phyloP scores from a whole-genome alignment of 768 basidiomycete genomes.

The Cantharellus anzutake region DNA sequence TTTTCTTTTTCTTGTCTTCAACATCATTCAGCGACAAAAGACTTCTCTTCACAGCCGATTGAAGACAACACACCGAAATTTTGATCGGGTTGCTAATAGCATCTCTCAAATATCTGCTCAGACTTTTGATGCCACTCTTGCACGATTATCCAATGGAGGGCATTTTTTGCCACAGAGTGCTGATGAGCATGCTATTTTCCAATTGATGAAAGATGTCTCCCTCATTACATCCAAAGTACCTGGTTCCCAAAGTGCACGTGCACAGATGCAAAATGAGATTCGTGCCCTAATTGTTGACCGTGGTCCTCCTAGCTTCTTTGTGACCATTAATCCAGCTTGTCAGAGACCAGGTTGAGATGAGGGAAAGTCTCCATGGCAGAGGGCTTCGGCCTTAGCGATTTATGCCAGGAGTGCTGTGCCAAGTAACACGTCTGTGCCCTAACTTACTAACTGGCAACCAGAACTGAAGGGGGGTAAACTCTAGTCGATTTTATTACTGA shows the following conservation, averaged over 20 bases:
- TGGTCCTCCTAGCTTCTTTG: constrained; percentile 9
- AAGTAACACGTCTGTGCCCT: no score
- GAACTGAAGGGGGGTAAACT: no score
- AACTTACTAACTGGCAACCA: no score
- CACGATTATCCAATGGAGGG: neutral
- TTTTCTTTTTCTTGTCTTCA: constrained; percentile 8
- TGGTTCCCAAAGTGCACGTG: constrained; percentile 6
- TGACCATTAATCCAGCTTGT: constrained; percentile 13
- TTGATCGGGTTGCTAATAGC: constrained; percentile 1
- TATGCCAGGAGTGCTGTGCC: no score
- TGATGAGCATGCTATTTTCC: constrained; percentile 3
- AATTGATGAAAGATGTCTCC: constrained; percentile 9
- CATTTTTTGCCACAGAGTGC: neutral
- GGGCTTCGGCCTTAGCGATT: no score
- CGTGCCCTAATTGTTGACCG: constrained; percentile 2
- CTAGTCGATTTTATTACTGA: no score
- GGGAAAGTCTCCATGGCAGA: no score
- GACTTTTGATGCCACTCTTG: constrained; percentile 2
- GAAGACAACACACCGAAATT: constrained; percentile 1
- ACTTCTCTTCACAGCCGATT: constrained; percentile 3
- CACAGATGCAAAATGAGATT: constrained; percentile 10
- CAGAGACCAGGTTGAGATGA: no score
- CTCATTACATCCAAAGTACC: constrained; percentile 7
- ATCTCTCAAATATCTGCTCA: constrained; percentile 5
- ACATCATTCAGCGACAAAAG: constrained; percentile 9